phyloP scores from a whole-genome alignment of 371 early-diverging fungal genomes.

The Actinomortierella ambigua region DNA sequence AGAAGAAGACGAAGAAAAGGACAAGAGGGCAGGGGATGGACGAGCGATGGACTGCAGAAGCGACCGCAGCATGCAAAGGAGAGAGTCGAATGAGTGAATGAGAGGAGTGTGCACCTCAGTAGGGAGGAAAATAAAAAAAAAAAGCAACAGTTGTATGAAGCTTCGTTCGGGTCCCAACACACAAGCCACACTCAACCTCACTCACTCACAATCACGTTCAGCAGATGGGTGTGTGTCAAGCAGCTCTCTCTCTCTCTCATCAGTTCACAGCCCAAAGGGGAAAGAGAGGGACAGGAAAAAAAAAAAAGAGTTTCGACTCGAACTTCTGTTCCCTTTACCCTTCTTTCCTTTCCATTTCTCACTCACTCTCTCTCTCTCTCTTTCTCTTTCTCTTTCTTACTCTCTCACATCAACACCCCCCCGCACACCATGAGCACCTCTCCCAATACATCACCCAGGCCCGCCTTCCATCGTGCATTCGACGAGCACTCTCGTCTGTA shows the following conservation, averaged over 20 bases:
- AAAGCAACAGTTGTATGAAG: slow-evolving; percentile 4
- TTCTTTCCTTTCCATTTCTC: not conserved
- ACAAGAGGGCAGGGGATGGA: not conserved
- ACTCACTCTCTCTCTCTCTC: slow-evolving; percentile 12
- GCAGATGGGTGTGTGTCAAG: too few species aligned
- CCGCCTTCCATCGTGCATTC: slow-evolving; percentile 45
- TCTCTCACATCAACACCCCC: not conserved
- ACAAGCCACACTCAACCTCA: too few species aligned
- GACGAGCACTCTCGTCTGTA: slow-evolving; percentile 49
- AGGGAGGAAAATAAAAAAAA: slow-evolving; percentile 8
- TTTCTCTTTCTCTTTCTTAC: slow-evolving; percentile 12
- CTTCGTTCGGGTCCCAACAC: too few species aligned
- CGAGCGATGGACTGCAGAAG: not conserved
- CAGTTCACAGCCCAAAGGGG: too few species aligned
- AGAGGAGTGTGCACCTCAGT: slow-evolving; percentile 3
- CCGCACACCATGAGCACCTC: not conserved
- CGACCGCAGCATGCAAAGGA: not conserved
- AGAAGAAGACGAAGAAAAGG: too few species aligned
- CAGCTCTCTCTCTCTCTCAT: too few species aligned
- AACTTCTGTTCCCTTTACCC: not conserved
- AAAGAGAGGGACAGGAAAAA: not conserved
- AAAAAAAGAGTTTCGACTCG: not conserved
- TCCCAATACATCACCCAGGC: slow-evolving; percentile 32
- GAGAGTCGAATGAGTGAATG: not conserved
- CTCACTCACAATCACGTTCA: too few species aligned